A percentile compares a stretch with the other conserved stretches of the same genome.
phyloP scores from a whole-genome alignment of 495 filamentous ascomycete species.

The Penicillium ochrochloron region DNA sequence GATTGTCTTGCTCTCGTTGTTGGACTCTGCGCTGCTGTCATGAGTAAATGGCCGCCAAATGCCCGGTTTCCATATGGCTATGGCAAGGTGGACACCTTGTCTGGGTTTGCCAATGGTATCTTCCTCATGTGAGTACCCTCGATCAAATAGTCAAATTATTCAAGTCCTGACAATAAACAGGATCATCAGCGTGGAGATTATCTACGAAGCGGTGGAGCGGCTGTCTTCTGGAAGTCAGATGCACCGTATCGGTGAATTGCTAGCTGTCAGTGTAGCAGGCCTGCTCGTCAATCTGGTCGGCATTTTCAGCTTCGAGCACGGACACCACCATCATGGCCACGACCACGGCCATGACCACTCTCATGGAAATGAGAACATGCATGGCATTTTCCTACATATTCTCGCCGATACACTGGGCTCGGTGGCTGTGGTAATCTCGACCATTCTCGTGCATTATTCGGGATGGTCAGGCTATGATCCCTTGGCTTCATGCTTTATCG shows the following conservation, averaged over 20 bases:
- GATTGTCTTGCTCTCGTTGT: constrained; percentile 93
- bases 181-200: constrained; percentile 94
- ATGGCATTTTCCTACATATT: constrained; percentile 97
- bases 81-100: constrained; percentile 94
- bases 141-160: neutral
- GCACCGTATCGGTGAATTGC: constrained; percentile 80
- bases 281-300: constrained; percentile 90
- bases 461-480: constrained; percentile 97
- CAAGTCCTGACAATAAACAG: constrained; percentile 50
- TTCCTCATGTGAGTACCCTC: constrained; percentile 78
- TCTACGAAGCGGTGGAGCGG: constrained; percentile 91
- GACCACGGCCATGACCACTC: constrained; percentile 68
- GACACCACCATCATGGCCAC: constrained; percentile 61
- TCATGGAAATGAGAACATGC: constrained; percentile 97
- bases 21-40: constrained; percentile 91
- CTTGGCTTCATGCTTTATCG: constrained; percentile 90
- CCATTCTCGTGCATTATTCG: constrained; percentile 80
- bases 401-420: constrained; percentile 94
- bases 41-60: constrained; percentile 95
- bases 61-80: constrained; percentile 90
- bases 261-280: constrained; percentile 83
- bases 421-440: constrained; percentile 92
- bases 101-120: constrained; percentile 95
- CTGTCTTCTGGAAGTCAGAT: constrained; percentile 81
- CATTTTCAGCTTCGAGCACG: constrained; percentile 83